Base-by-base conservation (phyloP, 2,329 filamentous ascomycete genomes). In the Fusarium haematococcum region DNA sequence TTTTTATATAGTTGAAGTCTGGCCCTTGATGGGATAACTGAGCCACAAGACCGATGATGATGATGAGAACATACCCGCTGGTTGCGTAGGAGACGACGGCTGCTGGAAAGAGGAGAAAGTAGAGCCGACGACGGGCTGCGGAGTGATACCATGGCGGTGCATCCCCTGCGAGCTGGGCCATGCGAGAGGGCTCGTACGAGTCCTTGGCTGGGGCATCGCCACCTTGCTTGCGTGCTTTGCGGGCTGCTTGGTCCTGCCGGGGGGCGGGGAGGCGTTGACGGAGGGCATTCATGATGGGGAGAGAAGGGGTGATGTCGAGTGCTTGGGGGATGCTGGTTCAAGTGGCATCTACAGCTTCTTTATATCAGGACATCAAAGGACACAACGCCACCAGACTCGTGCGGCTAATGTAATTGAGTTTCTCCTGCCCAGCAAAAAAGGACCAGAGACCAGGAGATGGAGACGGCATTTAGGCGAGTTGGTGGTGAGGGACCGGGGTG, bases 21-120 rank as follows among this genome's bases (percentile, higher is more conserved):
- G 14, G 35, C 35, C 35, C 35, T 37, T 16, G n/a, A 13, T 16
- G 35, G 7, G 23, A 18, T 5, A n/a, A 18, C 35, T 37, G 35
- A 37, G 35, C 35, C 35, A 37, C 35, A 37, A 37, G 35, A 37
- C 14, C 14, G 14, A 43, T 48, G 11, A 16, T 33, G 11, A 23
- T 20, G 41, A 20, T n/a, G 10, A 23, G 20, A 14, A 61, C 58
- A 13, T 61, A 61, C 33, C 86, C 86, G 65, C 84, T 86, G 6
- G 87, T 88, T 32, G 80, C 81, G 33, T 82, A 82, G 0, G 81
- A 81, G 1, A 83, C 78, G 43, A 83, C 79, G 32, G 79, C 79
- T 2, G 81, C 81, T 3, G 81, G 80, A 45, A 82, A 80, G 6
- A 83, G 78, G 3, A 79, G 75, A 30, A 81, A 71, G 62, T 83